Evolutionary conservation across 140 eudicot genomes (phyloP).

Genomic region (Oenanthe javanica): DNA sequence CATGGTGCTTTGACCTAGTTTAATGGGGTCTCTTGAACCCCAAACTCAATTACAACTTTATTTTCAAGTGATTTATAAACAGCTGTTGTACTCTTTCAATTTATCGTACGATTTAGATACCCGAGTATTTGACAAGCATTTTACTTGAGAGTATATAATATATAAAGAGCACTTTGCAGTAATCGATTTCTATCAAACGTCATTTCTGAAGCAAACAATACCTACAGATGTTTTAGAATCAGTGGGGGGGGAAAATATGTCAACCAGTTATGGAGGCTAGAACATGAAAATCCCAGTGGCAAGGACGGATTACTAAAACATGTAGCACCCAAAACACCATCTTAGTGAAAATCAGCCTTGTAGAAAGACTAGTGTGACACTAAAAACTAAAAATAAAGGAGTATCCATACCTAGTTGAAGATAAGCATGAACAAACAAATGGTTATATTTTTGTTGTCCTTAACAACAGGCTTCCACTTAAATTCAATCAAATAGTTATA

Average conservation of each 20-base stretch:
- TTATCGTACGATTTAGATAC: background rate
- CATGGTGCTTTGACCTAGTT: background rate
- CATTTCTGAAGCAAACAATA: background rate
- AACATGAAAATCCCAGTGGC: too few relatives aligned
- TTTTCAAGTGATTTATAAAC: background rate
- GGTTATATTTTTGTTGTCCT: background rate
- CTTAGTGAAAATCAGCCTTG: background rate
- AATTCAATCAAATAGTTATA: conserved; percentile 27
- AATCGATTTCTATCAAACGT: background rate
- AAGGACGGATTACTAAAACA: background rate
- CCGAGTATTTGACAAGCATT: background rate
- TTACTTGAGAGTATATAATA: background rate
- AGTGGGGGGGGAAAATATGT: background rate
- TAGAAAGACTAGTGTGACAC: background rate
- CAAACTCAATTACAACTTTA: background rate
- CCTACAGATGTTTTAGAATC: background rate
- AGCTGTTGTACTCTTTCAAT: background rate
- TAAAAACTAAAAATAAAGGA: background rate
- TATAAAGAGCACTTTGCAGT: background rate
- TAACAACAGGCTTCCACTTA: conserved; percentile 27
- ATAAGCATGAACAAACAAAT: background rate
- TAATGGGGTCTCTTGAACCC: background rate
- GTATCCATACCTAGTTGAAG: background rate
- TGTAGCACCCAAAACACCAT: background rate
- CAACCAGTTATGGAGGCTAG: background rate